Evolutionary conservation across 768 basidiomycete species (phyloP), one percentile per base, ranked within the genome.

Genomic region (Agaricus blazei): DNA sequence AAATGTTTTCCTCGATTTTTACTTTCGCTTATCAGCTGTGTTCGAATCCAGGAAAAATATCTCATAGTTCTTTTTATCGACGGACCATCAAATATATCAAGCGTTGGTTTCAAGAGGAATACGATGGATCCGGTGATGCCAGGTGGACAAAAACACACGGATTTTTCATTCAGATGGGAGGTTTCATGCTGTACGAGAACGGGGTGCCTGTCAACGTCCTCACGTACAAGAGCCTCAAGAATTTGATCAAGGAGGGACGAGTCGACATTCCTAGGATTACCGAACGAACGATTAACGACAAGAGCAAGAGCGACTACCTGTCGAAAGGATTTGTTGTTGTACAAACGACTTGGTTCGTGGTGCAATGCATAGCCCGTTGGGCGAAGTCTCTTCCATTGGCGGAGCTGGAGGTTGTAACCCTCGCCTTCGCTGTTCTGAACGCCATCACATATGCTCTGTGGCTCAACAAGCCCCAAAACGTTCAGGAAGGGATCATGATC

Each of bases 271-370:
- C 59, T 11, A 42, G 49, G n/a, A 48, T 62, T 36, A 45, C 55
- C 8, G 49, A 58, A 28, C 50, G 52, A 37, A 51, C 58, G 8
- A 67, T 70, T 44, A 48, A 54, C 27, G 62, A 68, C 62, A 61
- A 60, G 28, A 68, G 65, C 60, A 68, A 68, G 44, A 62, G 58
- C 0, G 62, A 68, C 29, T 56, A 51, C 12, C 54, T 70, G 8
- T 52, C 63, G 8, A 68, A 68, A 37, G 38, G 47, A 4, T 40
- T 69, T 12, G 58, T 65, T 7, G 14, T 64, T 6, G 7, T 63
- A 9, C 68, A 70, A 49, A 47, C 60, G 12, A 46, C 50, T 2
- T 68, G 64, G 62, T 68, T 68, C 42, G 50, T 55, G 31, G 38
- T 57, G 43, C 60, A 55, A 9, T 31, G 54, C 11, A 47, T 27